Conservation (phyloP, 352 stramenopile genomes). For the Globisporangium takayamanum region DNA sequence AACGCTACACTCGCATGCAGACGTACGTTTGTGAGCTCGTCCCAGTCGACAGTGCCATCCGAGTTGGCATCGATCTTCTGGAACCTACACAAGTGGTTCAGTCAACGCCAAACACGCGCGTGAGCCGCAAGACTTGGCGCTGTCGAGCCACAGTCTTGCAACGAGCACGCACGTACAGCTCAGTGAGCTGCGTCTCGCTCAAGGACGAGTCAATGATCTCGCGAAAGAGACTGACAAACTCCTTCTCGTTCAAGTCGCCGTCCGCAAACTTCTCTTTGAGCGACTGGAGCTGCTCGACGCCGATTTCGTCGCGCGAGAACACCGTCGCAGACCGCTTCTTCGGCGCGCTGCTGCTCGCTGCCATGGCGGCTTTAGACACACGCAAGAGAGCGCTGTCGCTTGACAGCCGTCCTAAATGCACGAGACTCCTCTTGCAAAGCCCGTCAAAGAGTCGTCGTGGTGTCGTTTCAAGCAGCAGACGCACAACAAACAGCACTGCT, state of each 20-base stretch:
- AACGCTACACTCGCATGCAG: too few species aligned
- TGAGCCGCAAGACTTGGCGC: background rate
- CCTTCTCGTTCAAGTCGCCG: conserved; percentile 77
- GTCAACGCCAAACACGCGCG: background rate
- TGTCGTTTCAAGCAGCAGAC: too few species aligned
- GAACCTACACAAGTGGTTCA: conserved; percentile 30
- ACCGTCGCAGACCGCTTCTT: conserved; percentile 42
- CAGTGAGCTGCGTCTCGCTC: conserved; percentile 70
- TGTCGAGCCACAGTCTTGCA: background rate
- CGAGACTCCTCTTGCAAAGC: too few species aligned
- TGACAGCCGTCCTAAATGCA: too few species aligned
- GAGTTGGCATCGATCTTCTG: conserved; percentile 88
- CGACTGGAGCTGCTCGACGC: conserved; percentile 73
- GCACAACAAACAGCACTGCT: too few species aligned
- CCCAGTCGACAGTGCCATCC: conserved; percentile 84
- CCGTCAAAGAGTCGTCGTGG: too few species aligned
- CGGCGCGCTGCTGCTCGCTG: conserved; percentile 5
- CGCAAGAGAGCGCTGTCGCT: background rate
- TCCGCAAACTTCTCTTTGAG: conserved; percentile 83
- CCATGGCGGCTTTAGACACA: conserved; percentile 1
- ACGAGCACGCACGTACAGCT: conserved; percentile 42
- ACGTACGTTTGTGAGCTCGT: conserved; percentile 81
- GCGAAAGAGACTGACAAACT: conserved; percentile 79
- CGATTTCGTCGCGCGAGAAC: conserved; percentile 77
- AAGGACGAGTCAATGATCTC: conserved; percentile 76